Base-by-base conservation (phyloP, 108 stramenopile genomes). In the Skeletonema marinoi region DNA sequence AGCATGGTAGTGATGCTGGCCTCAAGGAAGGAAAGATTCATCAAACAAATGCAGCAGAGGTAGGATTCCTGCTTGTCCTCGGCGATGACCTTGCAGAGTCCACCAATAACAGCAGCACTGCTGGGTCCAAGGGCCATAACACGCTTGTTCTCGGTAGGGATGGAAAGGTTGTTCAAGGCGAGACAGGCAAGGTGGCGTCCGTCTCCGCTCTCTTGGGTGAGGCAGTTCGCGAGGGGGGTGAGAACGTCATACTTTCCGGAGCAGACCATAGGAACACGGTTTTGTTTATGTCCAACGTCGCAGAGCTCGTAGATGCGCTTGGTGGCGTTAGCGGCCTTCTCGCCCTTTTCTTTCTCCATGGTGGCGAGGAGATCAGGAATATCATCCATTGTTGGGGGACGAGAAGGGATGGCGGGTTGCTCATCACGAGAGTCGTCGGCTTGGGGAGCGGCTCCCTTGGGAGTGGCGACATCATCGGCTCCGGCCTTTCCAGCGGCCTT, bases 1-100 rank as follows among this genome's bases (percentile, higher is more conserved):
- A 94, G 84, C 71, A 96, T 93, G 67, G 90, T 86, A 16, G 89
- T 93, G 64, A 96, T 94, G 78, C 90, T 90, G 19, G 92, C 92
- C 79, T 93, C 96, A 38, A 96, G 85, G 90, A 96, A 96, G 29
- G 93, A 93, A 46, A 96, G 89, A 78, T 96, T 96, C 93, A 96
- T 94, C 74, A 96, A 85, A 65, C 93, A 94, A 81, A 96, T 96
- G 91, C 93, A 96, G 87, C 93, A 94, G 44, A 96, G 80, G 87
- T 96, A 96, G 11, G 93, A 92, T 77, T 96, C 96, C 73, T 92
- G 93, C 83, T 93, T 93, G 76, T 96, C 93, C 71, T 93, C 92
- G 65, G 92, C 90, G 68, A 96, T 96, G 33, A 96, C 93, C 74
- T 93, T 92, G 89, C 89, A 92, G 31, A 96, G 88, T 59, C 92